phyloP scores from a whole-genome alignment of 2,329 filamentous ascomycete genomes.

The Hawksworthiomyces lignivorus region DNA sequence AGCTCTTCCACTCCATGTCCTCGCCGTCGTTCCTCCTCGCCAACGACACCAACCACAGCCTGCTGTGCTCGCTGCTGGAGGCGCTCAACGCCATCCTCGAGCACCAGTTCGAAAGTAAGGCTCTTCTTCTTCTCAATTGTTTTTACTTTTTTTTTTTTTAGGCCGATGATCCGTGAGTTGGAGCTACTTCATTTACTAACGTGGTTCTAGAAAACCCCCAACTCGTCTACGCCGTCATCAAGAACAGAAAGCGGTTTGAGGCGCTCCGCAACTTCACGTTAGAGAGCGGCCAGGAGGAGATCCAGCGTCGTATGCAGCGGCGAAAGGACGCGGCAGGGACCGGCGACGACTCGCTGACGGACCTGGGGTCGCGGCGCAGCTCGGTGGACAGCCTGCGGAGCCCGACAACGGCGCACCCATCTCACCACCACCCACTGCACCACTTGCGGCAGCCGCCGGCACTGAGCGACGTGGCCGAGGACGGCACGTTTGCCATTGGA shows the following conservation, averaged over 20 bases:
- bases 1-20: constrained; percentile 87
- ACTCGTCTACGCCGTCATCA: constrained; percentile 70
- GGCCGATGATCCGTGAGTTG: too few relatives aligned
- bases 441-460: constrained; percentile 34
- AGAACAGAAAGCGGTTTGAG: constrained; percentile 76
- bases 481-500: constrained; percentile 79
- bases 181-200: too few relatives aligned
- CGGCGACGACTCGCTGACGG: constrained; percentile 30
- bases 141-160: background rate
- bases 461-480: constrained; percentile 69
- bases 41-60: constrained; percentile 81
- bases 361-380: constrained; percentile 44
- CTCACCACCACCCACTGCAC: constrained; percentile 27
- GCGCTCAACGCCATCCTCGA: constrained; percentile 86
- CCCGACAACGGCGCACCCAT: constrained; percentile 43
- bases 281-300: constrained; percentile 85
- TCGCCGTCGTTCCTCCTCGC: constrained; percentile 85
- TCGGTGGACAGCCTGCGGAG: constrained; percentile 64
- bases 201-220: constrained; percentile 61
- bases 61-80: constrained; percentile 76
- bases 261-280: constrained; percentile 80
- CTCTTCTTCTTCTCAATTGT: constrained; percentile 8
- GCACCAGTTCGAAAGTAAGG: constrained; percentile 70
- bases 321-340: constrained; percentile 52
- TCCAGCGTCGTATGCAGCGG: constrained; percentile 68